phyloP scores from a whole-genome alignment of 1,284 basidiomycete genomes.

The Hymenochaete sp. region DNA sequence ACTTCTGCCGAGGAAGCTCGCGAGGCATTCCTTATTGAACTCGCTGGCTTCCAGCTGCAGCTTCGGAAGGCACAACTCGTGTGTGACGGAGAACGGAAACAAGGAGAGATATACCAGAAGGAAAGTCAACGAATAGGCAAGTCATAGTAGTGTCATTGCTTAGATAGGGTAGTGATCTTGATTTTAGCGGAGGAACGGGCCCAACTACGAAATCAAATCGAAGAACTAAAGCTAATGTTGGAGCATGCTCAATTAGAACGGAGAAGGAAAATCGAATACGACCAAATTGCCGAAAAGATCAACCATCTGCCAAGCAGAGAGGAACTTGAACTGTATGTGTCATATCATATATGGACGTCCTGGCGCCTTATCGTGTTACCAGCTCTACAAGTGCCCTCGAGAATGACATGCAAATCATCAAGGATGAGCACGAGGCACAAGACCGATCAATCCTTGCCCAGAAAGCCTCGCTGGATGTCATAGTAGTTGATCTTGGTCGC shows the following conservation, averaged over 20 bases:
- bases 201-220: conserved; percentile 56
- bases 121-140: conserved; percentile 63
- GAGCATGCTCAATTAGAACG: conserved; percentile 71
- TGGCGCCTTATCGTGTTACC: conserved; percentile 6
- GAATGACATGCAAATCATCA: conserved; percentile 68
- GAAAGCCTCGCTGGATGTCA: conserved; percentile 53
- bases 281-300: conserved; percentile 70
- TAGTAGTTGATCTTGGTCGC: conserved; percentile 51
- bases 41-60: conserved; percentile 62
- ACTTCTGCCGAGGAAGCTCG: conserved; percentile 56
- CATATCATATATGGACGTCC: conserved; percentile 2
- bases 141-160: conserved; percentile 21
- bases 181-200: conserved; percentile 58
- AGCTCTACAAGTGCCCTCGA: conserved; percentile 64
- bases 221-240: conserved; percentile 61
- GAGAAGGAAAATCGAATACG: conserved; percentile 73
- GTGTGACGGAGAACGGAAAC: conserved; percentile 71
- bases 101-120: conserved; percentile 70
- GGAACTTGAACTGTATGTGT: conserved; percentile 59
- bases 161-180: conserved; percentile 7
- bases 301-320: conserved; percentile 67
- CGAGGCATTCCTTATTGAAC: conserved; percentile 67
- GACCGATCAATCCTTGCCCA: conserved; percentile 56
- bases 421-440: conserved; percentile 63
- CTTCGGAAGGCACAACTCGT: conserved; percentile 71